Evolutionary conservation across 352 stramenopile species (phyloP).

Genomic region (Phytophthora pseudosyringae): DNA sequence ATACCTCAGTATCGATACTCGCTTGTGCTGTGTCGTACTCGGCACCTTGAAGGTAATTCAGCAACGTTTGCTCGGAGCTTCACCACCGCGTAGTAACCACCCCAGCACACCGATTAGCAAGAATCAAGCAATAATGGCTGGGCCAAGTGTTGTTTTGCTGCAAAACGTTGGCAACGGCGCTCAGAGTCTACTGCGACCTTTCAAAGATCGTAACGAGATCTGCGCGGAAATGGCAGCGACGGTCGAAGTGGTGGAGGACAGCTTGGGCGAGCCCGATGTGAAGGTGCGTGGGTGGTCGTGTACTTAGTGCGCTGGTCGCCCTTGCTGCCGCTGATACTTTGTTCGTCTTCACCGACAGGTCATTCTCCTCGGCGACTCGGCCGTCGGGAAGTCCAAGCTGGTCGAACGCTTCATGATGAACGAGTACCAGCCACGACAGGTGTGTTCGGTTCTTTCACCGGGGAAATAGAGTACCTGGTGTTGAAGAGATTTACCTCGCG

Average conservation of each 20-base stretch:
- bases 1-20: no score
- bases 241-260: slow-evolving; percentile 40
- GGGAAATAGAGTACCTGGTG: not conserved
- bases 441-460: slow-evolving; percentile 12
- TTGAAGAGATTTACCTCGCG: slow-evolving; percentile 2
- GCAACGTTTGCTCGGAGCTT: no score
- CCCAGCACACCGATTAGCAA: no score
- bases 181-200: slow-evolving; percentile 93
- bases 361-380: slow-evolving; percentile 94
- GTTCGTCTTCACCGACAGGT: slow-evolving; percentile 48
- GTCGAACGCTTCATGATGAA: slow-evolving; percentile 96
- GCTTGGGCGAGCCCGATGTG: slow-evolving; percentile 66
- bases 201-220: slow-evolving; percentile 33
- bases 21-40: no score
- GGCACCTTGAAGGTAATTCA: no score
- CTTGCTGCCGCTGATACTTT: not conserved
- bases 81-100: no score
- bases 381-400: slow-evolving; percentile 96
- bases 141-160: not conserved
- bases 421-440: slow-evolving; percentile 94
- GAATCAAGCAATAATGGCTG: no score
- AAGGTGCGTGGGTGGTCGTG: slow-evolving; percentile 37
- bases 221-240: slow-evolving; percentile 48
- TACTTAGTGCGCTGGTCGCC: not conserved
- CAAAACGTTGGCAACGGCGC: not conserved